Base-by-base conservation (phyloP, 768 basidiomycete species). In the Panellus pusillus region DNA sequence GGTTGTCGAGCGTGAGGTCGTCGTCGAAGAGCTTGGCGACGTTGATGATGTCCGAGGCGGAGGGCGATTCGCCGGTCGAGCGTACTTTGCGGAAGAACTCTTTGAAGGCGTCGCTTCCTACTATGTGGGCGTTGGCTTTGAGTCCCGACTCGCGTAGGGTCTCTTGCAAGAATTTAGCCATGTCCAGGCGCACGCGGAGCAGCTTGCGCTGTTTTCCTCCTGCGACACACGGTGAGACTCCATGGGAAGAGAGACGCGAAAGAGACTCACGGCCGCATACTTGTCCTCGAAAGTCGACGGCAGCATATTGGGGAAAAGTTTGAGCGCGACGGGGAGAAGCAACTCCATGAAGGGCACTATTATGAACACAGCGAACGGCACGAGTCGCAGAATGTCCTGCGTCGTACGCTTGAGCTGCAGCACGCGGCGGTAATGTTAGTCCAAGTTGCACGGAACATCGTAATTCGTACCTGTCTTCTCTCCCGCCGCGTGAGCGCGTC, bases 81-180 rank as follows among this genome's bases (percentile, higher is more conserved):
- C 97, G 90, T 44, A 92, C 93, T 75, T 98, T 98, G 67, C 93
- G 84, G 87, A 99, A 99, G 76, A 99, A 99, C 70, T 96, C 93
- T 68, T 98, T 98, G 82, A 99, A 99, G 37, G 93, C 91, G 50
- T 97, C 95, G 38, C 83, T 89, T 58, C 93, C 90, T 54, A 98
- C 84, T 53, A 99, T 97, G 66, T 96, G 93, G 17, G 88, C 85
- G 55, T 91, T 92, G 9, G 92, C 92, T 69, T 91, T 94, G 54
- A 98, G 77, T 36, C 93, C 93, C 1, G 90, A 93, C 73, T 98
- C 97, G 36, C 92, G 84, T 41, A 99, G 81, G 0, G 97, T 98
- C 70, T 99, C 97, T 64, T 98, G 96, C 20, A 99, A 78, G 79
- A 98, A 99, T 67, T 99, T 98, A 63, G 97, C 97, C 96, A 98